Evolutionary conservation across 2,329 filamentous ascomycete genomes (phyloP).

Genomic region (Arthrobotrys entomopaga): DNA sequence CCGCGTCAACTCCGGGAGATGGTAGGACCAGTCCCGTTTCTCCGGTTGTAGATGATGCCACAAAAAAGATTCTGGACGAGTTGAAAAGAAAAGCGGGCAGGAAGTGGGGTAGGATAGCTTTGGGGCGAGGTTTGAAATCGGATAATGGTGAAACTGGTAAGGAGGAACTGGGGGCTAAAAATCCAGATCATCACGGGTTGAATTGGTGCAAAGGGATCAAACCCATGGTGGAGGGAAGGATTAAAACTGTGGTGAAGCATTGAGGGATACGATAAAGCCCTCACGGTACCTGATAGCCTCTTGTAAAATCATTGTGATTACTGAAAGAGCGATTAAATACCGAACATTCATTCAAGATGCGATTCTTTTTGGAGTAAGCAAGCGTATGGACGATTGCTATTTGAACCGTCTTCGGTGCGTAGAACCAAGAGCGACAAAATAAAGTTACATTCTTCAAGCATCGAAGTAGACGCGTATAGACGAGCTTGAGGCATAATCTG

Average conservation of each 20-base stretch:
- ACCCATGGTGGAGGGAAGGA: constrained; percentile 80
- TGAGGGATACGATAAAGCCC: neutral
- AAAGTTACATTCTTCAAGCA: no score
- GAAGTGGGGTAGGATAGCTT: constrained; percentile 77
- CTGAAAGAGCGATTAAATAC: no score
- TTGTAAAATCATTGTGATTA: no score
- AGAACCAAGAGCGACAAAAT: no score
- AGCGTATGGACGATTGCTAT: no score
- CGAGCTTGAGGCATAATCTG: neutral
- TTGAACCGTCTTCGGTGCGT: no score
- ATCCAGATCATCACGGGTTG: constrained; percentile 65
- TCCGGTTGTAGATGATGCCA: constrained; percentile 59
- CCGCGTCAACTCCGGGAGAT: constrained; percentile 64
- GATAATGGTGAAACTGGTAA: constrained; percentile 68
- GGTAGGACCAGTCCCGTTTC: constrained; percentile 61
- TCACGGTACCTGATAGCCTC: no score
- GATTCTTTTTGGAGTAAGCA: no score
- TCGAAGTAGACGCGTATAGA: no score
- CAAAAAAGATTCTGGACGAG: constrained; percentile 67
- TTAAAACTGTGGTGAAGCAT: constrained; percentile 65
- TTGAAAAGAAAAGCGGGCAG: constrained; percentile 75
- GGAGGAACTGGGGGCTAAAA: constrained; percentile 62
- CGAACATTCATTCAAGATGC: no score
- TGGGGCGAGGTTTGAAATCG: constrained; percentile 67
- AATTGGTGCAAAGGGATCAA: constrained; percentile 84